Evolutionary conservation across 768 basidiomycete genomes (phyloP), one percentile per base, ranked within the genome.

Genomic region (Suillus luteus): DNA sequence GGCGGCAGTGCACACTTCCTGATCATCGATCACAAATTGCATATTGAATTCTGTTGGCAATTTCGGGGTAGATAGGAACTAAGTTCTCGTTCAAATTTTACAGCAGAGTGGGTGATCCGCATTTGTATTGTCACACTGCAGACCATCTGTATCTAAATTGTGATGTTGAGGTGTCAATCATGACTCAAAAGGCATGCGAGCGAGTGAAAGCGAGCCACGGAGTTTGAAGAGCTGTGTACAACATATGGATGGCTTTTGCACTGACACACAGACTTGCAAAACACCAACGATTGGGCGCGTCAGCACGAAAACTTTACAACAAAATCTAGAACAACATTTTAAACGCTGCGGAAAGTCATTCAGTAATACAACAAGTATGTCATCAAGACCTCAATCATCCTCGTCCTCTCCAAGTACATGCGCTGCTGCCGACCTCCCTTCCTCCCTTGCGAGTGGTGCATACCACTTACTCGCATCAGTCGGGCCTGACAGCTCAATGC

Each of bases 391-490:
- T 70, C 61, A 70, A 35, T 72, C 67, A 2, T 80, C 81, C 5
- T 86, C 84, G 38, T 83, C 84, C 27, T 85, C 85, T 43, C 84
- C 85, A 49, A 87, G 70, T 38, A 84, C 79, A 66, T 87, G 85
- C 19, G 66, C 70, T 6, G 66, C 14, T 11, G 27, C 62, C 38
- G 67, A 69, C 48, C 46, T 55, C 3, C 68, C 65, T 43, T 75
- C 80, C 22, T 72, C 75, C 44, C 75, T 76, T 40, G 87, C 86
- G 27, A 90, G 86, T 12, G 83, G 83, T 4, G 85, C 78, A 66
- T 90, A 91, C 88, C 88, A 90, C 68, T 88, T 88, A 57, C 82
- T 73, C 8, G 76, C 68, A 44, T 63, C 55, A 15, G 66, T 62
- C 55, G 78, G 72, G 11, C 73, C 69, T 43, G 69, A 70, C 65